Conservation (phyloP, 176 grass and related monocot genomes). For the Aegilops sharonensis region DNA sequence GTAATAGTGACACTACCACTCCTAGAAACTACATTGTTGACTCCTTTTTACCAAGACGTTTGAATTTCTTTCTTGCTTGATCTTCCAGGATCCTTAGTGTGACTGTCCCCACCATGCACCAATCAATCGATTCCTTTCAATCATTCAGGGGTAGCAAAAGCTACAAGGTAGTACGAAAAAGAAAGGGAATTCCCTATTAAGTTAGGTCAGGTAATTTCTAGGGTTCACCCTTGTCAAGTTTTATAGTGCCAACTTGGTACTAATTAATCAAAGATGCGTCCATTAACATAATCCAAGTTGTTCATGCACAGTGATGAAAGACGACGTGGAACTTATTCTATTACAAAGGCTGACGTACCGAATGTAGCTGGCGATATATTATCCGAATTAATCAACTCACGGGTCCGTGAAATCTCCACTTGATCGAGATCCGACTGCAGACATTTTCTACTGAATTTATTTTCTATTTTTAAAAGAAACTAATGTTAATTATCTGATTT, state of each 20-base stretch:
- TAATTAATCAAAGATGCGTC: constrained; percentile 15
- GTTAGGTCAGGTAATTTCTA: constrained; percentile 24
- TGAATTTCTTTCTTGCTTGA: constrained; percentile 34
- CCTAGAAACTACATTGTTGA: constrained; percentile 33
- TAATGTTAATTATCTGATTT: not conserved
- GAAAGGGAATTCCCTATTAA: constrained; percentile 26
- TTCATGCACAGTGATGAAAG: constrained; percentile 29
- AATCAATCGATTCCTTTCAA: constrained; percentile 39
- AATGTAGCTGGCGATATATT: constrained; percentile 36
- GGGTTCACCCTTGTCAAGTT: constrained; percentile 30
- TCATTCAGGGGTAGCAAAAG: constrained; percentile 50
- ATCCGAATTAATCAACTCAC: constrained; percentile 10
- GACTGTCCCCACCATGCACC: constrained; percentile 44
- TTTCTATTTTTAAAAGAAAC: not conserved
- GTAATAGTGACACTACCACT: constrained; percentile 40
- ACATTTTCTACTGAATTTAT: not conserved
- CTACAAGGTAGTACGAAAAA: constrained; percentile 14
- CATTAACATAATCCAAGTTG: constrained; percentile 17
- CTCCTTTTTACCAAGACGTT: constrained; percentile 39
- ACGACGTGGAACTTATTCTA: constrained; percentile 34
- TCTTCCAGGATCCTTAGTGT: constrained; percentile 36
- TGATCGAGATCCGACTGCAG: not conserved
- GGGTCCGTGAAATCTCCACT: not conserved
- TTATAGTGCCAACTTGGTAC: constrained; percentile 39
- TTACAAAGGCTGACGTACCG: constrained; percentile 16